Evolutionary conservation across 169 alveolate genomes (phyloP), one percentile per base, ranked within the genome.

Genomic region (Babesia bovis): DNA sequence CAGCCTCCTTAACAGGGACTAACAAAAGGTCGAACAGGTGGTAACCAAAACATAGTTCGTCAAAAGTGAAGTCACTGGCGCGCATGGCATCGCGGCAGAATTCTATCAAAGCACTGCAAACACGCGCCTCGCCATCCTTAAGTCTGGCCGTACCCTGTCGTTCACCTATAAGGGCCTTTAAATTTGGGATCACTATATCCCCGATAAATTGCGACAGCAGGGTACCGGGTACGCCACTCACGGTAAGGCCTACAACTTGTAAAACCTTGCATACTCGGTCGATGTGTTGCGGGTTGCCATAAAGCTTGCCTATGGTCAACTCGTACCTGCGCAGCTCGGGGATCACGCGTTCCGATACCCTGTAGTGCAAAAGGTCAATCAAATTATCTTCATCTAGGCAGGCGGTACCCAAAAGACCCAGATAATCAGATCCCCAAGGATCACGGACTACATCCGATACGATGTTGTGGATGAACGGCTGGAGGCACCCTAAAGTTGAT

Each of bases 1-100:
- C 59, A 1, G 66, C 25, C 41, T 78, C 86, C 58, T 78, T 78
- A 15, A 78, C 60, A 15, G 86, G 82, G 23, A 78, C 86, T 5
- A 78, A 10, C 30, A 78, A 32, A 28, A 78, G 38, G 28, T 78
- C 86, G 51, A 78, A 66, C 28, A 78, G 50, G 51, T 78, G 82
- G 63, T 45, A 78, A 9, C 82, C 82, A 40, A 38, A 65, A 59
- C 86, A 78, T 17, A 66, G 53, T 53, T 78, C 86, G 12, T 75
- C 85, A 52, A 75, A 41, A 12, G 73, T 30, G 42, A 13, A 17
- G 40, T 51, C n/a, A 32, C 50, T 36, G 4, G 61, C n/a, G 40
- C n/a, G 25, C 3, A 30, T 35, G 2, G 52, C 51, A 2, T 49
- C 63, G 5, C 40, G 41, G 28, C 56, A 36, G 33, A 75, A 53